A percentile compares a stretch with the other conserved stretches of the same genome.
Conservation (phyloP, 345 rosid species). For the Murraya paniculata region DNA sequence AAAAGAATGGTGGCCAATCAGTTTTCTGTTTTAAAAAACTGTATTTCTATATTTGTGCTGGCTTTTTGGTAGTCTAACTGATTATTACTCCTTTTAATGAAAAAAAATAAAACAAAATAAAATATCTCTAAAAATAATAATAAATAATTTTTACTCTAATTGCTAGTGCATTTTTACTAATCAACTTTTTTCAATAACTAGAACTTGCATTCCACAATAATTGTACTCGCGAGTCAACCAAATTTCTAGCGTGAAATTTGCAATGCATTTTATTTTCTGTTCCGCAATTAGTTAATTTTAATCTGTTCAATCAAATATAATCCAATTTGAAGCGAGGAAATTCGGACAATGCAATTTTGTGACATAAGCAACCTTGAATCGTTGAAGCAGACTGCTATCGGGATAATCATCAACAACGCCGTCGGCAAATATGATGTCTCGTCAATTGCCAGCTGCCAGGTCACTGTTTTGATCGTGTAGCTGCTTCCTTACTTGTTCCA, state of each 20-base stretch:
- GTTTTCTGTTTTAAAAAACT: too few relatives aligned
- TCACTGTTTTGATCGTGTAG: neutral
- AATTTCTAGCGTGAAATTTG: neutral
- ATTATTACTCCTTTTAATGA: too few relatives aligned
- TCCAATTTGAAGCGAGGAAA: neutral
- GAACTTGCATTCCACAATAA: too few relatives aligned
- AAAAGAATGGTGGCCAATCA: neutral
- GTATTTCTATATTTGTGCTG: too few relatives aligned
- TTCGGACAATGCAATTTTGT: neutral
- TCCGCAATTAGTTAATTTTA: neutral
- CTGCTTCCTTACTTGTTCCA: slow-evolving; percentile 10
- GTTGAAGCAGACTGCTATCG: slow-evolving; percentile 19
- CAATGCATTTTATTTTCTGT: neutral
- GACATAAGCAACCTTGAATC: slow-evolving; percentile 8
- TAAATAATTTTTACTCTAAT: too few relatives aligned
- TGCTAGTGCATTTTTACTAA: too few relatives aligned
- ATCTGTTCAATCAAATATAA: neutral
- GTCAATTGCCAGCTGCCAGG: neutral
- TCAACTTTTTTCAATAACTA: too few relatives aligned
- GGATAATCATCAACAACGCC: neutral
- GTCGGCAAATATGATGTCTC: neutral
- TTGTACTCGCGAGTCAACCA: neutral
- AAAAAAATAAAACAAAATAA: too few relatives aligned
- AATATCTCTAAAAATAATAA: too few relatives aligned
- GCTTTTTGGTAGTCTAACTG: too few relatives aligned